Evolutionary conservation across 192 early-diverging fungal genomes (phyloP).

Genomic region (Podila minutissima): DNA sequence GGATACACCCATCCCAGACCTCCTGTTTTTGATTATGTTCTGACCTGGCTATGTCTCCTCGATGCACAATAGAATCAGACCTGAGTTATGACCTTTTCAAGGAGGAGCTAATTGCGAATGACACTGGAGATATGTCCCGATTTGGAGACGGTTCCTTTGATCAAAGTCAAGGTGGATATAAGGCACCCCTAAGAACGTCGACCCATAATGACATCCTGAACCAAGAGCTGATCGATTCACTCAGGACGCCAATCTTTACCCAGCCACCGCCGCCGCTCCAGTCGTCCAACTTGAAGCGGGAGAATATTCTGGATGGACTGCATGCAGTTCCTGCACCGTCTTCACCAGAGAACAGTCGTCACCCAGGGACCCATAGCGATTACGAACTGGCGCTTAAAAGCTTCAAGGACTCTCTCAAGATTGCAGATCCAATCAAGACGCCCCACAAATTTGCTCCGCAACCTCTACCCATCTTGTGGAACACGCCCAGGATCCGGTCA

Average conservation of each 20-base stretch:
- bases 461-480: slow-evolving; percentile 46
- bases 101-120: slow-evolving; percentile 32
- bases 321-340: slow-evolving; percentile 16
- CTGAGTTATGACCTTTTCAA: slow-evolving; percentile 51
- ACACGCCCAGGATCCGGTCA: slow-evolving; percentile 37
- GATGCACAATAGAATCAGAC: slow-evolving; percentile 28
- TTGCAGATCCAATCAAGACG: slow-evolving; percentile 48
- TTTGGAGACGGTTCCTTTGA: slow-evolving; percentile 13
- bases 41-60: background rate
- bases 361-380: slow-evolving; percentile 1
- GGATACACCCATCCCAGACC: background rate
- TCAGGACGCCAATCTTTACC: slow-evolving; percentile 17
- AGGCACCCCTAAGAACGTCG: background rate
- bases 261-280: slow-evolving; percentile 20
- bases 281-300: slow-evolving; percentile 13
- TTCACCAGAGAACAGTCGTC: background rate
- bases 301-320: slow-evolving; percentile 22
- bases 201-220: slow-evolving; percentile 34
- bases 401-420: slow-evolving; percentile 39
- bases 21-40: background rate
- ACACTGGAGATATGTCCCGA: slow-evolving; percentile 25
- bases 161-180: background rate
- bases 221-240: slow-evolving; percentile 30
- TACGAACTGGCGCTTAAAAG: slow-evolving; percentile 31
- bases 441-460: slow-evolving; percentile 52